Base-by-base conservation (phyloP, 371 early-diverging fungal genomes). In the Rhizopus arrhizus region DNA sequence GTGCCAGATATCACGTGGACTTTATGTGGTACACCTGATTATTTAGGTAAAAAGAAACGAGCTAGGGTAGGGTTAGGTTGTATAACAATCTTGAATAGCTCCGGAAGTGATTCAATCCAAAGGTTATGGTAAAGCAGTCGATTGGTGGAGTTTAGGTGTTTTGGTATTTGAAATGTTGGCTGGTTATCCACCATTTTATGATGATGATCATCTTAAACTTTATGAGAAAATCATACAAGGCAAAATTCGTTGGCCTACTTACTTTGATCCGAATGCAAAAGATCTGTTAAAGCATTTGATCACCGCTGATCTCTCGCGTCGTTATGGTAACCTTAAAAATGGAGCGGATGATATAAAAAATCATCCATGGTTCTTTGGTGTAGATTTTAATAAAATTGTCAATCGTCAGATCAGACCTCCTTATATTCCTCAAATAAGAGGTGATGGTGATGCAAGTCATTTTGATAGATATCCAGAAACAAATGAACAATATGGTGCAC, bases 91-190 rank as follows among this genome's bases (percentile, higher is more conserved):
- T 34, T 31, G 0, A 46, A 35, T 42, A 72, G 95, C 98, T 7
- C 98, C 99, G 5, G 98, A 98, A 71, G 96, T 98, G 59, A 95
- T 99, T 72, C 89, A 91, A 74, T 89, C 91, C 56, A 90, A 92
- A 71, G 97, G 94, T 46, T 96, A 98, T 72, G 93, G 94, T 34
- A 89, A 89, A 72, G 91, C 95, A 7, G 98, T 95, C 4, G 99
- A 99, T 78, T 95, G 96, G 94, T 99, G 97, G 95, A 94, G 98
- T n/a, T 78, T 99, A 34, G 99, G 99, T 33, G 89, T 99, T 38
- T 78, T 99, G 42, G 88, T 99, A 31, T 99, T 92, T 74, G 98
- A 99, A 81, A 91, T 94, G 85, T 70, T 90, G 61, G 88, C 86
- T 32, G 97, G 97, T 7, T 59, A 56, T 49, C 64, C 68, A 48